Evolutionary conservation across 1,284 basidiomycete genomes (phyloP), one percentile per base, ranked within the genome.

Genomic region (Termitomyces sp.): DNA sequence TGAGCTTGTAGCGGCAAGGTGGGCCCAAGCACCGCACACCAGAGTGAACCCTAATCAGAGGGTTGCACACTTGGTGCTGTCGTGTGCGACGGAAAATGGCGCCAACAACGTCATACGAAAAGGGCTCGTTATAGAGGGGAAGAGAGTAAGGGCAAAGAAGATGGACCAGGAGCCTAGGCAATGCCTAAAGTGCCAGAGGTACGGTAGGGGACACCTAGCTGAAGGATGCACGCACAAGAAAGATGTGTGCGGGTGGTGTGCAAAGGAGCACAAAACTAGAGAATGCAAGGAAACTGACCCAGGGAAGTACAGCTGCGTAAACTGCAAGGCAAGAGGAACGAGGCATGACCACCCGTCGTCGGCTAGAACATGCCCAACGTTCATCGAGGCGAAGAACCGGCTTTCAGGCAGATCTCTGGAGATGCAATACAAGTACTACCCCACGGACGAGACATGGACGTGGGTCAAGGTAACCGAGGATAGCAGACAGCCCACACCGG

Each of bases 121-220:
- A 8, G 52, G 55, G 1, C 5, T 57, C 3, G 24, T 57, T 7
- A 24, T 57, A 2, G 35, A 50, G 14, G 48, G 51, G 30, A 49
- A 53, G 35, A 34, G 34, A 10, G 46, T 49, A 10, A n/a, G 8
- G 21, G 52, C 35, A 9, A 46, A 41, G 24, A 57, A 57, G 19
- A 48, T 46, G 18, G 34, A 49, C n/a, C 48, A 31, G 10, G 55
- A 57, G 21, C 55, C 48, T 11, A 34, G 43, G 19, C 43, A 30
- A 1, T 53, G 55, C 42, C 28, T 50, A 13, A 54, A 54, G 37
- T 55, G 54, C 30, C 49, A 55, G 18, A 33, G 33, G 30, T 33
- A 40, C 13, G 19, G 40, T 7, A 43, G 18, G 30, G 49, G 43
- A 3, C 55, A 57, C 30, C 16, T 53, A 3, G 49, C 47, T 8